Evolutionary conservation across 2,329 filamentous ascomycete genomes (phyloP), one percentile per base, ranked within the genome.

Genomic region (Lasiodiplodia gonubiensis): DNA sequence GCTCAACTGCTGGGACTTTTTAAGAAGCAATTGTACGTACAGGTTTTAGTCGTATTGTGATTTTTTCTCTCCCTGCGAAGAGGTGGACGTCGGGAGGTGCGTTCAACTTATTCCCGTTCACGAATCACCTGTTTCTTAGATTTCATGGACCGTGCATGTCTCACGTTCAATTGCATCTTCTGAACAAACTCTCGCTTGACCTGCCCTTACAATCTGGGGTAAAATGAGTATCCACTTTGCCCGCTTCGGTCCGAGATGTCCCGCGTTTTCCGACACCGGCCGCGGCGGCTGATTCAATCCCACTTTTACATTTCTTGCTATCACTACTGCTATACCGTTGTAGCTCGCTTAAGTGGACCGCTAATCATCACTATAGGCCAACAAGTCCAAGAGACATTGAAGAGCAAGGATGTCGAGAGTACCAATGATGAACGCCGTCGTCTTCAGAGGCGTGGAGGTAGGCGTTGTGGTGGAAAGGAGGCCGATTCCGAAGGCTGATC

Each of bases 401-500:
- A 64, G 61, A 42, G 35, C 37, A 42, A 53, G 42, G 12, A 54
- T 54, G n/a, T 46, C 42, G n/a, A 33, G 30, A 8, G 10, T 8
- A 21, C 25, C 60, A 53, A 97, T 97, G 30, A 46, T 46, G 94
- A 91, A 92, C 78, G 93, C 93, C 30, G 92, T 97, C 30, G 87
- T 97, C 64, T 96, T 97, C 81, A 90, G 94, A 70, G 92, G 90
- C 2, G 90, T 91, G 5, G 85, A 86, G 74, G 89, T 92, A 74
- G 85, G 49, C 12, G 65, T 97, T 65, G 89, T 86, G 0, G 80
- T 97, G 65, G 90, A 97, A 80, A 88, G 95, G 69, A 86, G 92
- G 25, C 93, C 93, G 0, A 85, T 94, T 16, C 94, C 94, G 0
- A 86, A 87, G 71, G 85, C 97, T 70, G 84, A 90, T 72, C 84